phyloP scores from a whole-genome alignment of 306 rosid species.

The Cicer chorassanicum region DNA sequence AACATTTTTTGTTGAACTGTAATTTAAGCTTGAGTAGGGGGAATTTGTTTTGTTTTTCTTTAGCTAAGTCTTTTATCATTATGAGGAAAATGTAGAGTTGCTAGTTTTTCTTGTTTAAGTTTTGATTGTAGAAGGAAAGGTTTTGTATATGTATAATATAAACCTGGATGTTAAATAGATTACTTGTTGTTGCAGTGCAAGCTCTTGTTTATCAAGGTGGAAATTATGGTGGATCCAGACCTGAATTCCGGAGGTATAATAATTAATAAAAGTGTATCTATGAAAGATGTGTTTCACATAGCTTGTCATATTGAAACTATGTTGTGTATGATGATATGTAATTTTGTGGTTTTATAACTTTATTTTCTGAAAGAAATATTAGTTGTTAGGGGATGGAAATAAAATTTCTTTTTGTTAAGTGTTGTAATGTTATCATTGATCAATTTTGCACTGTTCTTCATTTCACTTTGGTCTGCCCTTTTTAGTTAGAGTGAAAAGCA shows the following conservation, averaged over 20 bases:
- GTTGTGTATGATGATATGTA: slow-evolving; percentile 12
- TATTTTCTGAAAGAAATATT: slow-evolving; percentile 15
- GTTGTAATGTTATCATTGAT: neutral
- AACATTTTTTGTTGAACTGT: neutral
- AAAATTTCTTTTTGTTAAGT: neutral
- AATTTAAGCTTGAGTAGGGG: slow-evolving; percentile 1
- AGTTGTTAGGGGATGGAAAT: neutral
- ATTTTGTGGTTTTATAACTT: slow-evolving; percentile 16
- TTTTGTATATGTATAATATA: neutral
- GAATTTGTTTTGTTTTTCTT: slow-evolving; percentile 14
- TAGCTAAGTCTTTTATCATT: slow-evolving; percentile 1
- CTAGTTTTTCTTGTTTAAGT: slow-evolving; percentile 20
- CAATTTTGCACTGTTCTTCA: neutral
- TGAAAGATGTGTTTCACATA: neutral
- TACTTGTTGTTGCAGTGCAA: slow-evolving; percentile 63
- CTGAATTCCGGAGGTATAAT: slow-evolving; percentile 64
- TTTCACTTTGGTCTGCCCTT: neutral
- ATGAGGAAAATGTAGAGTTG: slow-evolving; percentile 1
- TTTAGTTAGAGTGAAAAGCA: neutral
- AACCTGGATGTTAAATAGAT: slow-evolving; percentile 23
- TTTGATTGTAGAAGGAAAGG: neutral
- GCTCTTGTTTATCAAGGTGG: slow-evolving; percentile 68
- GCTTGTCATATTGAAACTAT: slow-evolving; percentile 15
- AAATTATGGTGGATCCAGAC: slow-evolving; percentile 52
- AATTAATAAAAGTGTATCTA: neutral